Percentiles rank a stretch among this genome's conserved stretches.
These are phyloP conservation scores for Juncus inflexus DNA, from an alignment of 176 grass and related monocot genomes.

Conservation along the genomic window DNA sequence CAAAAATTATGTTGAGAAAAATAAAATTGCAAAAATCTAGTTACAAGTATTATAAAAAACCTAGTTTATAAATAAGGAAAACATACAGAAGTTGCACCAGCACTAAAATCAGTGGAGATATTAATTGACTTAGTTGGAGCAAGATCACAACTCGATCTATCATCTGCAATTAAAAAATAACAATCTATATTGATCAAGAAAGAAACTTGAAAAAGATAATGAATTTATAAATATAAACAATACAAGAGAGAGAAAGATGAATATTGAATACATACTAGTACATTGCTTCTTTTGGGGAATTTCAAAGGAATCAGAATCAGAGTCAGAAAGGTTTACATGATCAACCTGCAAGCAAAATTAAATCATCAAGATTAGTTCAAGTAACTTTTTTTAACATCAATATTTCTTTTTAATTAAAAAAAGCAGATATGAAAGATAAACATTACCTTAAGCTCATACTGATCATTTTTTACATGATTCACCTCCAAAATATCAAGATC, in stretches of 20 bases:
- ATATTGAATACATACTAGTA: slow-evolving; percentile 2
- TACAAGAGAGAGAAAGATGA: background rate
- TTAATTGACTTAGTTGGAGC: slow-evolving; percentile 23
- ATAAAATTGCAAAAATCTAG: too few relatives aligned
- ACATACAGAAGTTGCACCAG: slow-evolving; percentile 49
- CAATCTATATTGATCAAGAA: background rate
- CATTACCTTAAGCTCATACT: background rate
- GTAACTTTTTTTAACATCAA: background rate
- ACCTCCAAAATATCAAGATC: background rate
- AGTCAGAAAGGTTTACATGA: slow-evolving; percentile 39
- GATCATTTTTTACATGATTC: slow-evolving; percentile 6
- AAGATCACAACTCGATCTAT: slow-evolving; percentile 18
- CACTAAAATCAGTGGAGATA: slow-evolving; percentile 30
- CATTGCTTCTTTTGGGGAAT: slow-evolving; percentile 11
- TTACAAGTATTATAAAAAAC: too few relatives aligned
- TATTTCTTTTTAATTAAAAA: too few relatives aligned
- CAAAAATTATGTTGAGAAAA: background rate
- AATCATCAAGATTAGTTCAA: slow-evolving; percentile 11
- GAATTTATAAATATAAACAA: slow-evolving; percentile 13
- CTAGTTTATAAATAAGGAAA: background rate
- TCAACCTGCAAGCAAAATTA: slow-evolving; percentile 25
- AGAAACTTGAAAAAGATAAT: background rate
- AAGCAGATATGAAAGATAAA: background rate
- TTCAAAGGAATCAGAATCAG: slow-evolving; percentile 28
- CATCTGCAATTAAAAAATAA: slow-evolving; percentile 11